These are phyloP conservation scores for Monosporascus ibericus DNA, from an alignment of 2,329 filamentous ascomycete genomes.

Conservation along the genomic window DNA sequence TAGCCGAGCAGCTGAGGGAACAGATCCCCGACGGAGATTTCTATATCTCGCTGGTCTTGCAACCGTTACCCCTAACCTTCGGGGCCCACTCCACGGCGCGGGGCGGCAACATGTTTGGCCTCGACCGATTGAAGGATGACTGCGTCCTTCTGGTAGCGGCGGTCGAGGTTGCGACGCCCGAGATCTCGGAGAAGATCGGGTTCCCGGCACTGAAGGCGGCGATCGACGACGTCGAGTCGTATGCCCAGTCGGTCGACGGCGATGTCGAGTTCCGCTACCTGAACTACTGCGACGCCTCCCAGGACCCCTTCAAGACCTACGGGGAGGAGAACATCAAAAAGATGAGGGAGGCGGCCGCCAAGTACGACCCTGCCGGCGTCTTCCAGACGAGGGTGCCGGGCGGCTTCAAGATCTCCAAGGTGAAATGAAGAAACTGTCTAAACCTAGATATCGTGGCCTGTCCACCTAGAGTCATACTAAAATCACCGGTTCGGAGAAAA, in stretches of 20 bases:
- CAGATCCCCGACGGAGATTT: slow-evolving; percentile 8
- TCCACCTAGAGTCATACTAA: too few species aligned
- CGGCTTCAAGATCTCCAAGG: slow-evolving; percentile 5
- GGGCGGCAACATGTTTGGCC: slow-evolving; percentile 11
- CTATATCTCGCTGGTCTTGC: slow-evolving; percentile 5
- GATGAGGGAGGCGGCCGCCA: slow-evolving; percentile 1
- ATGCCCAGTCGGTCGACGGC: background rate
- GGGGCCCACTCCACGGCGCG: slow-evolving; percentile 3
- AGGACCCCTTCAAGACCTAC: slow-evolving; percentile 5
- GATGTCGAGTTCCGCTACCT: slow-evolving; percentile 6
- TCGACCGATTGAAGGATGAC: slow-evolving; percentile 5
- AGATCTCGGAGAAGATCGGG: slow-evolving; percentile 1
- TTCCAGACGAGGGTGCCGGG: slow-evolving; percentile 8
- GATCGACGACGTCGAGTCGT: slow-evolving; percentile 4
- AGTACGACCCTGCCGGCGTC: slow-evolving; percentile 6
- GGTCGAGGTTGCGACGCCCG: slow-evolving; percentile 6
- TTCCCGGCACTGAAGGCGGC: background rate
- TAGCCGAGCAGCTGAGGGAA: slow-evolving; percentile 7
- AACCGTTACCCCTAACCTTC: slow-evolving; percentile 9
- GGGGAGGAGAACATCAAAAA: slow-evolving; percentile 2
- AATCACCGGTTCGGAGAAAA: too few species aligned
- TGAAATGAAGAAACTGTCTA: background rate
- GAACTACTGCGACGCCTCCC: slow-evolving; percentile 7
- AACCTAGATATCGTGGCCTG: too few species aligned
- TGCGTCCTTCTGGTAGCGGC: slow-evolving; percentile 5